These are phyloP conservation scores for Smithsoniella earleae DNA, from an alignment of 163 green algal species.

Conservation along the genomic window DNA sequence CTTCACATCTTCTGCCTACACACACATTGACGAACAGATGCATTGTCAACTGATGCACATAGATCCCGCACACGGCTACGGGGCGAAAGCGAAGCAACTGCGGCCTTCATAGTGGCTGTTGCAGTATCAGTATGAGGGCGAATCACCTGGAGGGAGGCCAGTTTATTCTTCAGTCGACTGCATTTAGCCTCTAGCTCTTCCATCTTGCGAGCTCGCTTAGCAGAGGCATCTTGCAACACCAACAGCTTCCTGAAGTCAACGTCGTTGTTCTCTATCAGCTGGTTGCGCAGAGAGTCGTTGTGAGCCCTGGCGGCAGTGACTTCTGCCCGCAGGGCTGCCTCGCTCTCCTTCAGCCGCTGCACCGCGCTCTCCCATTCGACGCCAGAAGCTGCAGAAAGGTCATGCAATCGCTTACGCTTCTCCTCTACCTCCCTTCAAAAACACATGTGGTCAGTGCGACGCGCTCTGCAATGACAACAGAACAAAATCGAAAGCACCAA, in stretches of 20 bases:
- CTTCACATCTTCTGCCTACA: no score
- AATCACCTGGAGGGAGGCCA: conserved; percentile 10
- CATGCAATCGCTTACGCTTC: conserved; percentile 5
- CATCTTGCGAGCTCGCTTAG: conserved; percentile 3
- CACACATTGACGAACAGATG: no score
- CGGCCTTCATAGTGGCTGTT: no score
- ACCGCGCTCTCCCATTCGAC: not conserved
- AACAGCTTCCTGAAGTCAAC: conserved; percentile 2
- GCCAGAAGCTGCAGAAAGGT: not conserved
- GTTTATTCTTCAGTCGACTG: not conserved
- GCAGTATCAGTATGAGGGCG: no score
- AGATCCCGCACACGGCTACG: no score
- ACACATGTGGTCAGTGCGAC: no score
- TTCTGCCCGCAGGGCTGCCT: conserved; percentile 2
- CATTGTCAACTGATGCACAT: no score
- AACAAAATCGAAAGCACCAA: not conserved
- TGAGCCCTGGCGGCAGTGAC: not conserved
- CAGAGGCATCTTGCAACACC: conserved; percentile 10
- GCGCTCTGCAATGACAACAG: no score
- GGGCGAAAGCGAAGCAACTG: no score
- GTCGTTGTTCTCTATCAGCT: conserved; percentile 1
- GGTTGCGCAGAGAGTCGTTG: not conserved
- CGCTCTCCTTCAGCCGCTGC: not conserved
- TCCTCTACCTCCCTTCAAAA: conserved; percentile 13
- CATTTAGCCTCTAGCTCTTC: conserved; percentile 21